Conservation (phyloP, 495 filamentous ascomycete species). For the Neurospora sublineolata region DNA sequence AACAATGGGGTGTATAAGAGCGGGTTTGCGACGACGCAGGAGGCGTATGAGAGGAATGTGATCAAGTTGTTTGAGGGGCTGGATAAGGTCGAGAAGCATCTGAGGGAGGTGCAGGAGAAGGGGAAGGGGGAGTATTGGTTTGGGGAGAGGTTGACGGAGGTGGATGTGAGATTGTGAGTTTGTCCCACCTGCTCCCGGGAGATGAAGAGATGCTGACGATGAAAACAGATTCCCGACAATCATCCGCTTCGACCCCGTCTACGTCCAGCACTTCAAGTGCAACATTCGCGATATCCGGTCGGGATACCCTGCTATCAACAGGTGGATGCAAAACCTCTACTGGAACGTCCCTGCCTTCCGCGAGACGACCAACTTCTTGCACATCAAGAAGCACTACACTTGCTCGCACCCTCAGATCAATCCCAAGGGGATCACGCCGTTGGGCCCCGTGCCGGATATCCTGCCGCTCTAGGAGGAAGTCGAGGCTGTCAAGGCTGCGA, state of each 20-base stretch:
- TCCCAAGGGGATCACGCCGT: slow-evolving; percentile 49
- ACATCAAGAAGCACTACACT: slow-evolving; percentile 47
- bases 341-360: slow-evolving; percentile 59
- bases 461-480: slow-evolving; percentile 34
- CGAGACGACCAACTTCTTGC: slow-evolving; percentile 57
- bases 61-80: slow-evolving; percentile 49
- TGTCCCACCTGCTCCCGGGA: background rate
- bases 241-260: slow-evolving; percentile 55
- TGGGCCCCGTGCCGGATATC: slow-evolving; percentile 55
- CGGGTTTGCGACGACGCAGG: slow-evolving; percentile 54
- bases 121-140: slow-evolving; percentile 49
- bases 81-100: slow-evolving; percentile 50
- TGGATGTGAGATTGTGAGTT: slow-evolving; percentile 48
- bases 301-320: slow-evolving; percentile 58
- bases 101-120: slow-evolving; percentile 16
- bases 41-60: slow-evolving; percentile 50
- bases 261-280: slow-evolving; percentile 57
- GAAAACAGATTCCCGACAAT: slow-evolving; percentile 41
- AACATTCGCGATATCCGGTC: slow-evolving; percentile 59
- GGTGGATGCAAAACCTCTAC: slow-evolving; percentile 61
- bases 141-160: slow-evolving; percentile 53
- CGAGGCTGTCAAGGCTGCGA: slow-evolving; percentile 13
- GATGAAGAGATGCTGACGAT: background rate
- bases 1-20: slow-evolving; percentile 66
- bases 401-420: slow-evolving; percentile 47